A percentile compares a stretch with the other conserved stretches of the same genome.
phyloP scores from a whole-genome alignment of 495 filamentous ascomycete species.

The Hypoxylon crocopeplum region DNA sequence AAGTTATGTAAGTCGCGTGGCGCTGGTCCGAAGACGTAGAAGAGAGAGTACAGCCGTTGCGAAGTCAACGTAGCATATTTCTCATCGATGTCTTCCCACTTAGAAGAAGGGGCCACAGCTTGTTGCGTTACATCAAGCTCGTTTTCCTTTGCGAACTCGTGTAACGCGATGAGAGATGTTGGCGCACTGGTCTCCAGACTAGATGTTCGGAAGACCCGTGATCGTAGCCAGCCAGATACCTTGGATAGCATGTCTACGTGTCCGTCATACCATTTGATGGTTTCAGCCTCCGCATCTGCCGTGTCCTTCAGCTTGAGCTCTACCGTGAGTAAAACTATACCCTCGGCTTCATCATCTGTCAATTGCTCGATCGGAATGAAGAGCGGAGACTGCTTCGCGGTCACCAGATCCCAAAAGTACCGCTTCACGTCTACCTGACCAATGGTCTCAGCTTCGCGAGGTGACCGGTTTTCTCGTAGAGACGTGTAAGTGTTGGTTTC shows the following conservation, averaged over 20 bases:
- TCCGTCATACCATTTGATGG: conserved; percentile 76
- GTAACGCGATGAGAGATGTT: conserved; percentile 66
- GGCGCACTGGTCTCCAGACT: conserved; percentile 57
- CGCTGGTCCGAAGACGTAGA: conserved; percentile 78
- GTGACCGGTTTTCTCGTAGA: conserved; percentile 71
- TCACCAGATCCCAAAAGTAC: conserved; percentile 69
- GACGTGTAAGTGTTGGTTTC: conserved; percentile 70
- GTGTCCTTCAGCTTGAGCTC: conserved; percentile 61
- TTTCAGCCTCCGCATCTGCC: conserved; percentile 59
- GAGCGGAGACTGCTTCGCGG: conserved; percentile 55
- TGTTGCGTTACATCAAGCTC: conserved; percentile 70
- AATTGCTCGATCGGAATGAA: conserved; percentile 67
- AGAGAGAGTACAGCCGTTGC: conserved; percentile 69
- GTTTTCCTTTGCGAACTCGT: conserved; percentile 72
- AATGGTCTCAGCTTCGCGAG: conserved; percentile 78
- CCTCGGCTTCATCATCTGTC: conserved; percentile 63
- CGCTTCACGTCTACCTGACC: conserved; percentile 74
- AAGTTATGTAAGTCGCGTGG: conserved; percentile 67
- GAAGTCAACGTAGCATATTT: conserved; percentile 63
- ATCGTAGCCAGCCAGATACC: conserved; percentile 78
- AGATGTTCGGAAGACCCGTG: conserved; percentile 67
- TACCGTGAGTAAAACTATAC: conserved; percentile 67
- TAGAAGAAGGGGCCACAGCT: conserved; percentile 64
- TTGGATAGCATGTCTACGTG: conserved; percentile 73
- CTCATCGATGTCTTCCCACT: conserved; percentile 60